Base-by-base conservation (phyloP, 495 filamentous ascomycete species). In the Astrocystis sublimbata region DNA sequence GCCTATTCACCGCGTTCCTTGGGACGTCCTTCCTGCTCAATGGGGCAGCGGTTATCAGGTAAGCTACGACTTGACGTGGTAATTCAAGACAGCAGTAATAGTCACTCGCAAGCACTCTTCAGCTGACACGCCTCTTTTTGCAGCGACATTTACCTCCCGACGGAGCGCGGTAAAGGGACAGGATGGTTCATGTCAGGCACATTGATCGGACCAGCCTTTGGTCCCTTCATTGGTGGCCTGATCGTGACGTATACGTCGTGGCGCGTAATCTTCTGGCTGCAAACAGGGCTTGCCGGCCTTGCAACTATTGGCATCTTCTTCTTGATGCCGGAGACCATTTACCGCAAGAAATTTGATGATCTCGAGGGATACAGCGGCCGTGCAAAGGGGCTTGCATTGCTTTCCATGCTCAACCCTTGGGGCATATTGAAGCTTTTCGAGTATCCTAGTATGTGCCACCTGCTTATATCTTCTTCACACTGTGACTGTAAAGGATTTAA, bases 221-320 rank as follows among this genome's bases (percentile, higher is more conserved):
- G 88, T 8, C 88, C 89, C 4, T 88, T 90, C 64, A 65, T 86
- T 24, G 84, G 84, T 8, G 86, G 85, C 30, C 83, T 90, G 41
- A 88, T 92, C 46, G 86, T 90, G 15, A 91, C 86, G 0, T 91
- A 83, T 72, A 75, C 79, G 15, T 81, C 83, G 6, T 92, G 89
- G 89, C 73, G 88, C 30, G 81, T 81, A 36, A 87, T 91, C 31
- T 90, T 91, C 76, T 91, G 87, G 85, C 80, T 91, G 13, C 87
- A 91, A 67, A 81, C 86, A 9, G 87, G 81, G 0, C 76, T 92
- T 0, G 83, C 81, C 3, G 87, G 82, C 6, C 59, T 79, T 10
- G 85, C 82, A 10, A 75, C 79, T 4, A n/a, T 87, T 4, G 79
- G 85, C 0, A 81, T 88, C n/a, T 81, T 83, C 68, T 81, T 87